These are phyloP conservation scores for Botryosphaeria dothidea DNA, from an alignment of 2,329 filamentous ascomycete species.

Conservation along the genomic window DNA sequence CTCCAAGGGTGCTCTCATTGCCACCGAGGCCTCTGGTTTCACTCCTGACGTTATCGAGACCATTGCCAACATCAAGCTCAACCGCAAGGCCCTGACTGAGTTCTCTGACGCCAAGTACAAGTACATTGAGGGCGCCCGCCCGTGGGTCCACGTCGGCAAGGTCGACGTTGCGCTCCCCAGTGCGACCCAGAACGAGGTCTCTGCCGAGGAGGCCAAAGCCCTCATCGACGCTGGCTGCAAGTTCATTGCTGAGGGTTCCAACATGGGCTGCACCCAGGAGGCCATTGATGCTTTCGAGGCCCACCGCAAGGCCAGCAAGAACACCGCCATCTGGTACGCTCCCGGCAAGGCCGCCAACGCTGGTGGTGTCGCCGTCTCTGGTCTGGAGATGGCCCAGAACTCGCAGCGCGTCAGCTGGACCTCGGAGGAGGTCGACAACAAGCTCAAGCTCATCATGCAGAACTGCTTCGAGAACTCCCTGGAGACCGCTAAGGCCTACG, in stretches of 20 bases:
- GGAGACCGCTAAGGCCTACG: constrained; percentile 85
- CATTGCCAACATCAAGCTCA: constrained; percentile 84
- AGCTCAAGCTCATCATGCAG: constrained; percentile 95
- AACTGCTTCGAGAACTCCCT: constrained; percentile 87
- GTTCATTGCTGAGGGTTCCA: constrained; percentile 94
- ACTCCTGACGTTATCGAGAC: constrained; percentile 74
- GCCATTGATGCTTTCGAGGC: constrained; percentile 93
- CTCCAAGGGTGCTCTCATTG: constrained; percentile 81
- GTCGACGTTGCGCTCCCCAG: constrained; percentile 91
- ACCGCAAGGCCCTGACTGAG: constrained; percentile 77
- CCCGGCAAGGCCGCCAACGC: constrained; percentile 96
- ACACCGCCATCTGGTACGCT: constrained; percentile 85
- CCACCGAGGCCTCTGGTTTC: constrained; percentile 70
- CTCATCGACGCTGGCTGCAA: constrained; percentile 75
- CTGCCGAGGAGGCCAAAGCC: constrained; percentile 81
- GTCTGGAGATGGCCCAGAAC: constrained; percentile 99
- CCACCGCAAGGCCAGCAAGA: constrained; percentile 68
- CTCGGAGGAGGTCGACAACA: constrained; percentile 82
- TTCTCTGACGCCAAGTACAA: constrained; percentile 72
- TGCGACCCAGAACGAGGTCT: constrained; percentile 98
- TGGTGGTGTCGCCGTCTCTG: constrained; percentile 94
- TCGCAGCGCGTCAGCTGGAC: constrained; percentile 84
- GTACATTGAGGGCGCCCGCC: constrained; percentile 84
- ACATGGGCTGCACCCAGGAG: constrained; percentile 98
- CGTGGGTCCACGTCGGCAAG: constrained; percentile 86